A percentile compares a stretch with the other conserved stretches of the same genome.
These are phyloP conservation scores for Stentor coeruleus DNA, from an alignment of 73 alveolate genomes.

Conservation along the genomic window DNA sequence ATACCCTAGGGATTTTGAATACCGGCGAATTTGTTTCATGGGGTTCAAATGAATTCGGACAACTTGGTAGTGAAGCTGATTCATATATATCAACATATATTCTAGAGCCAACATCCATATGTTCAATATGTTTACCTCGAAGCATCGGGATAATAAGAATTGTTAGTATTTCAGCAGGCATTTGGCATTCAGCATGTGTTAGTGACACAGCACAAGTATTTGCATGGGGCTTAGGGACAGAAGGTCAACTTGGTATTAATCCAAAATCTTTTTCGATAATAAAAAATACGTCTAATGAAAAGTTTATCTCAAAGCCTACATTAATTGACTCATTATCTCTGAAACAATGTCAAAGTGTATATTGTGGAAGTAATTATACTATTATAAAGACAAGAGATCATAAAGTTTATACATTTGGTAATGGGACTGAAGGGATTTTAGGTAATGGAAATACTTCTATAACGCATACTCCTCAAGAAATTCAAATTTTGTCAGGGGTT, in stretches of 20 bases:
- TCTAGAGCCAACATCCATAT: not conserved
- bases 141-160: not conserved
- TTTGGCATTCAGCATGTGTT: conserved; percentile 9
- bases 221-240: not conserved
- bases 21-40: not conserved
- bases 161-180: not conserved
- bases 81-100: not conserved
- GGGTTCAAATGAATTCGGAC: conserved; percentile 16
- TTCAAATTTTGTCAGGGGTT: not conserved
- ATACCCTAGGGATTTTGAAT: not conserved
- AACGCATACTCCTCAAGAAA: not conserved
- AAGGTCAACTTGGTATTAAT: not conserved
- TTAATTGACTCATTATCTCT: not conserved
- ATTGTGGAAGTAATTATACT: not conserved
- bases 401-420: not conserved
- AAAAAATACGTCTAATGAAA: not conserved
- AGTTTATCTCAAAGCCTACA: not conserved
- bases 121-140: not conserved
- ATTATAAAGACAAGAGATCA: not conserved
- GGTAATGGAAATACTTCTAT: not conserved
- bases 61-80: not conserved
- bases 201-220: not conserved
- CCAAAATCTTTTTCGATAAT: not conserved
- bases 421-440: not conserved
- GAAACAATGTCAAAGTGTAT: not conserved